These are phyloP conservation scores for Pichiaceae sp. DNA, from an alignment of 1,139 yeast species.

Conservation along the genomic window DNA sequence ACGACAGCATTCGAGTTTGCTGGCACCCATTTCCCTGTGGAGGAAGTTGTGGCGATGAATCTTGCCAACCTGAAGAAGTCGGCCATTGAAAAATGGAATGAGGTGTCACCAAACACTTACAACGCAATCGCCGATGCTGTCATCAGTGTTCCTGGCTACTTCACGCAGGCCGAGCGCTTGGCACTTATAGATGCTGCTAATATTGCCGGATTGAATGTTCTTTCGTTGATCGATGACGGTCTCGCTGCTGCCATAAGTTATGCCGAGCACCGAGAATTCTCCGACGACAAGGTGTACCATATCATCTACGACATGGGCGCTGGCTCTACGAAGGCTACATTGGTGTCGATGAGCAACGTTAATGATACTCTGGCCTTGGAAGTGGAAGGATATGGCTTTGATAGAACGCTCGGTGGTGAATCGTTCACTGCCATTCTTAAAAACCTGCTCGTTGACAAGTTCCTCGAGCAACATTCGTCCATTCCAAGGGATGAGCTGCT, in stretches of 20 bases:
- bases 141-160: slow-evolving; percentile 71
- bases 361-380: slow-evolving; percentile 40
- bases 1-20: slow-evolving; percentile 52
- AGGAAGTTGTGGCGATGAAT: slow-evolving; percentile 82
- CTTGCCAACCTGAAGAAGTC: slow-evolving; percentile 58
- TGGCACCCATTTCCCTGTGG: slow-evolving; percentile 36
- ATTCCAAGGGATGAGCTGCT: slow-evolving; percentile 21
- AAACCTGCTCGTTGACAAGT: slow-evolving; percentile 49
- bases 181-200: slow-evolving; percentile 69
- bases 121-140: slow-evolving; percentile 54
- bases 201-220: slow-evolving; percentile 58
- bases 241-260: slow-evolving; percentile 82
- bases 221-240: slow-evolving; percentile 81
- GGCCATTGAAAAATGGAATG: slow-evolving; percentile 45
- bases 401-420: slow-evolving; percentile 66
- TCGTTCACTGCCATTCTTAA: slow-evolving; percentile 58
- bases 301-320: slow-evolving; percentile 89
- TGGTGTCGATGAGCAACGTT: slow-evolving; percentile 50
- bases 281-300: slow-evolving; percentile 45
- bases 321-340: slow-evolving; percentile 80
- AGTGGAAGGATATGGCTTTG: slow-evolving; percentile 66
- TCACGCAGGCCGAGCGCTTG: slow-evolving; percentile 53
- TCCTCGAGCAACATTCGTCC: slow-evolving; percentile 27
- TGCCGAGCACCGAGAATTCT: slow-evolving; percentile 41
- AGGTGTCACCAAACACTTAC: slow-evolving; percentile 29